Conservation (phyloP, 257 asterid species). For the Plantago elongata region DNA sequence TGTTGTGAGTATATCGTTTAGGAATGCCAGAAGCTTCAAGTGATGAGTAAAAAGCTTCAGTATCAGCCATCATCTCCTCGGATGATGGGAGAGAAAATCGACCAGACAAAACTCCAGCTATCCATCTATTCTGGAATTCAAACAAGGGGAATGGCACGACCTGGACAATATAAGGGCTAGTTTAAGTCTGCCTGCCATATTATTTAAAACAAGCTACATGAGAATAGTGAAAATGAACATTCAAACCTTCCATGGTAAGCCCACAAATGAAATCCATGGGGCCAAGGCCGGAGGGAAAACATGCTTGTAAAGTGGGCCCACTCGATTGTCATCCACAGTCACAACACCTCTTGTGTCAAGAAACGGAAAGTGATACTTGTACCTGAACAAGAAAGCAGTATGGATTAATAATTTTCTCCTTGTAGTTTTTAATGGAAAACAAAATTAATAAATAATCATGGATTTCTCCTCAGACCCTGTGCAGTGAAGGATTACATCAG, state of each 20-base stretch:
- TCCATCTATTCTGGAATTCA: constrained; percentile 88
- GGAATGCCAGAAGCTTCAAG: constrained; percentile 54
- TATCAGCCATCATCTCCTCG: constrained; percentile 62
- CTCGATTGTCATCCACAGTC: constrained; percentile 79
- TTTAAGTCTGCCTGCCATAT: background rate
- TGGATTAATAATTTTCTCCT: background rate
- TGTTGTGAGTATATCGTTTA: constrained; percentile 67
- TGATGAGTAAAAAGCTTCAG: constrained; percentile 60
- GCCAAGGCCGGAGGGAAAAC: constrained; percentile 77
- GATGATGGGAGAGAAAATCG: constrained; percentile 55
- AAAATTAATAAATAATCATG: background rate
- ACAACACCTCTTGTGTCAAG: constrained; percentile 66
- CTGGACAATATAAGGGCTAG: constrained; percentile 28
- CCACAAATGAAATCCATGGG: constrained; percentile 86
- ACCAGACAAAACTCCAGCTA: constrained; percentile 77
- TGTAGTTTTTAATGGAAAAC: background rate
- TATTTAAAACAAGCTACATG: background rate
- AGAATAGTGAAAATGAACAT: background rate
- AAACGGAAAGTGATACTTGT: constrained; percentile 78
- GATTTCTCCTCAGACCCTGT: constrained; percentile 60
- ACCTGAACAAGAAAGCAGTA: constrained; percentile 34
- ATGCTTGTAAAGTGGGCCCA: constrained; percentile 87
- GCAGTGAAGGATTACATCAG: constrained; percentile 80
- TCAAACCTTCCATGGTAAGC: constrained; percentile 91
- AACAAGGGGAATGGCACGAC: constrained; percentile 75